Conservation (phyloP, 129 eudicot species). For the Artemisia annua region DNA sequence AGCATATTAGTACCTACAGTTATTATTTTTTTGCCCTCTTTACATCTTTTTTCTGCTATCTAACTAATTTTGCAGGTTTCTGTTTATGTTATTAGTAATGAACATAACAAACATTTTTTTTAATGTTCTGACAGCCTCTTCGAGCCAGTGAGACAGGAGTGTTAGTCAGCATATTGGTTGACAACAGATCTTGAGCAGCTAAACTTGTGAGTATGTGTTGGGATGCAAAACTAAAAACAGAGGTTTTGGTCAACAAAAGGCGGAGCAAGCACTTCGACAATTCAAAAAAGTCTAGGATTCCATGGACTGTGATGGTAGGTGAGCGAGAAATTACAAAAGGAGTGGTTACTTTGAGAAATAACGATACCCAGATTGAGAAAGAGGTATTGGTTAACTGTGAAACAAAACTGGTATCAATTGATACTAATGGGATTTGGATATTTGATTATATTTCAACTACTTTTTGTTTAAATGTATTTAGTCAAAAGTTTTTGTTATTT, state of each 20-base stretch:
- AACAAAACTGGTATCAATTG: too few species aligned
- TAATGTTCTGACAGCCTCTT: not conserved
- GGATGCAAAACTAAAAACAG: conserved; percentile 69
- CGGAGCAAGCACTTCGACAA: conserved; percentile 72
- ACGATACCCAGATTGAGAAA: conserved; percentile 44
- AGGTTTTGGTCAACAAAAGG: conserved; percentile 55
- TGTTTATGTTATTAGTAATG: too few species aligned
- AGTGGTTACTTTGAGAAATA: conserved; percentile 53
- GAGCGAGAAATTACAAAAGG: conserved; percentile 56
- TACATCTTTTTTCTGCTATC: too few species aligned
- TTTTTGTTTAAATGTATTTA: too few species aligned
- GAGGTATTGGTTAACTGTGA: conserved; percentile 14
- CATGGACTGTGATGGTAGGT: conserved; percentile 78
- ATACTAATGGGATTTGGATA: too few species aligned
- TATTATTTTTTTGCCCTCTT: too few species aligned
- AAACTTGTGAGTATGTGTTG: conserved; percentile 63
- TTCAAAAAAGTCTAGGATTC: conserved; percentile 58
- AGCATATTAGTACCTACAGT: too few species aligned
- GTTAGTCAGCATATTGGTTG: conserved; percentile 67
- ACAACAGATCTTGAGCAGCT: conserved; percentile 55
- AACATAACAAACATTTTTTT: too few species aligned
- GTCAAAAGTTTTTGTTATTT: too few species aligned
- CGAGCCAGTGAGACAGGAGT: conserved; percentile 83
- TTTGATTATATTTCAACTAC: too few species aligned
- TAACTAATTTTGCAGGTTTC: too few species aligned